A percentile compares a stretch with the other conserved stretches of the same genome.
These are phyloP conservation scores for Hsuehochloa calcarea DNA, from an alignment of 176 grass and related monocot species.

Conservation along the genomic window DNA sequence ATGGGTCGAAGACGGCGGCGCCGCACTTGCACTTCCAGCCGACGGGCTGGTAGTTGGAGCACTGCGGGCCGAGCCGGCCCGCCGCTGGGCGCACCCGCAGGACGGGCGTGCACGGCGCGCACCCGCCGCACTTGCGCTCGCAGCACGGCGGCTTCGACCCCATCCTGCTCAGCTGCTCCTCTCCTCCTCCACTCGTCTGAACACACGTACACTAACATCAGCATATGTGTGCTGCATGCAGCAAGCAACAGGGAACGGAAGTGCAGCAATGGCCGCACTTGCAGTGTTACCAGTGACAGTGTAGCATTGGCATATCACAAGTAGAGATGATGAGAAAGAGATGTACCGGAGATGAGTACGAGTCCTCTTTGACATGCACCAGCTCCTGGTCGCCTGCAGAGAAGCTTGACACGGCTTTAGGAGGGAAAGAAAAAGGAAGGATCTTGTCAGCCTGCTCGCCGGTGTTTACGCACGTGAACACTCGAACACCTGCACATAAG, in stretches of 20 bases:
- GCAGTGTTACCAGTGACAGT: background rate
- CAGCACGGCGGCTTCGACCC: slow-evolving; percentile 69
- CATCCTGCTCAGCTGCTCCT: background rate
- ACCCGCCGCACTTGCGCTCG: slow-evolving; percentile 45
- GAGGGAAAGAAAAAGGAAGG: background rate
- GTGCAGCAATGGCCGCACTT: background rate
- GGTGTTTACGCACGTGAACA: no score
- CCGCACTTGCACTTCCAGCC: slow-evolving; percentile 78
- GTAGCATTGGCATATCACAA: background rate
- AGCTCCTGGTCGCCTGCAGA: background rate
- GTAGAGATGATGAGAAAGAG: background rate
- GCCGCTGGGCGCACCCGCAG: slow-evolving; percentile 35
- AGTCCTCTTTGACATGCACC: background rate
- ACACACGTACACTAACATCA: background rate
- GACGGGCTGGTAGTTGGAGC: slow-evolving; percentile 66
- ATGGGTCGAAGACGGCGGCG: slow-evolving; percentile 54
- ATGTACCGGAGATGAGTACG: background rate
- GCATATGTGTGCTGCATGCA: background rate
- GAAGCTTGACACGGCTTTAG: background rate
- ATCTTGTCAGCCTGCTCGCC: no score
- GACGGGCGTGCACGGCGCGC: slow-evolving; percentile 53
- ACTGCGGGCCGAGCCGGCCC: background rate
- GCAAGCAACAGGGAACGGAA: background rate
- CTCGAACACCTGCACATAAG: no score
- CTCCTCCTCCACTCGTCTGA: slow-evolving; percentile 7